Percentiles rank a stretch among this genome's conserved stretches.
These are phyloP conservation scores for Kazachstania sp. DNA, from an alignment of 1,139 yeast species.

Conservation along the genomic window DNA sequence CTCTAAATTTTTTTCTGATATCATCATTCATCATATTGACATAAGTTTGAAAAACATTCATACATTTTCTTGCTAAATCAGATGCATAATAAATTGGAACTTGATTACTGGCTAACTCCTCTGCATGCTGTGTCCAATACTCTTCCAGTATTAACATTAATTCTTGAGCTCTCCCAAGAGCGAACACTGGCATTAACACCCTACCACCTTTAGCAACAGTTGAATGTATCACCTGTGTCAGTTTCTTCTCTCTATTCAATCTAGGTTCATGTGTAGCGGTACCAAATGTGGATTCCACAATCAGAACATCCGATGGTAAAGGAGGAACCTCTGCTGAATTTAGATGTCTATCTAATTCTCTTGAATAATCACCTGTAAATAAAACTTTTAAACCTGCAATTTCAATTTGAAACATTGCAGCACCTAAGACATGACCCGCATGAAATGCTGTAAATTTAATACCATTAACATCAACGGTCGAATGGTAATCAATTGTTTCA, in stretches of 20 bases:
- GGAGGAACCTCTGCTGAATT: slow-evolving; percentile 95
- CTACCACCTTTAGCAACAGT: slow-evolving; percentile 86
- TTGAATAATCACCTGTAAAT: slow-evolving; percentile 93
- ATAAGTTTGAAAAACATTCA: slow-evolving; percentile 95
- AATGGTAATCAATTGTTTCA: slow-evolving; percentile 91
- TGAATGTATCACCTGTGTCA: slow-evolving; percentile 75
- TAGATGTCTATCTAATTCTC: slow-evolving; percentile 92
- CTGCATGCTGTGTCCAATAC: slow-evolving; percentile 82
- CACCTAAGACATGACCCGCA: slow-evolving; percentile 98
- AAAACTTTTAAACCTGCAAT: slow-evolving; percentile 84
- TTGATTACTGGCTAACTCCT: slow-evolving; percentile 64
- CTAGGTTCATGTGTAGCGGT: slow-evolving; percentile 96
- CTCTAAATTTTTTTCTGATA: slow-evolving; percentile 70
- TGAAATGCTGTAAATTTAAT: slow-evolving; percentile 94
- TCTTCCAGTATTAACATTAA: slow-evolving; percentile 81
- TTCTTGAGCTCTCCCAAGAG: slow-evolving; percentile 95
- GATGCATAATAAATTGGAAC: slow-evolving; percentile 79
- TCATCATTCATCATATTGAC: slow-evolving; percentile 95
- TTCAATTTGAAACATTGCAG: slow-evolving; percentile 94
- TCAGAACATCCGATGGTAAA: slow-evolving; percentile 75
- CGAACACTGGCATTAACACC: slow-evolving; percentile 87
- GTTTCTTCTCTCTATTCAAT: slow-evolving; percentile 68
- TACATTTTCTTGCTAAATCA: slow-evolving; percentile 85
- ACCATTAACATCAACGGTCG: slow-evolving; percentile 82
- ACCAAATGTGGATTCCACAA: slow-evolving; percentile 94